Conservation (phyloP, 1,284 basidiomycete genomes). For the Rhodotorula sp. region DNA sequence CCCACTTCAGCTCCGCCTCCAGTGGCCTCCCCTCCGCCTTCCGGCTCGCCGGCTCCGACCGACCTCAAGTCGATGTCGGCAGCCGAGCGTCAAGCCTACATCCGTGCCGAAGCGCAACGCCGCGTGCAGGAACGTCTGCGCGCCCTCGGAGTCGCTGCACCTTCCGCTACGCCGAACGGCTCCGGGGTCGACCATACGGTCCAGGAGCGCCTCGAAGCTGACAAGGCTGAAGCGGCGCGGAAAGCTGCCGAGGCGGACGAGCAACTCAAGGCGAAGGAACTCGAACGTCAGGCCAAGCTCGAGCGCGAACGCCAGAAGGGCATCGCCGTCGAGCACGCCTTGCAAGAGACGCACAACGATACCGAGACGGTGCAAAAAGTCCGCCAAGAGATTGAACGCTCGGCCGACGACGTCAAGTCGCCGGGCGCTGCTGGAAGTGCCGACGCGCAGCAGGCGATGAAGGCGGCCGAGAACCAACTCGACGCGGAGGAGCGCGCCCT, state of each 20-base stretch:
- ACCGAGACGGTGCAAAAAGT: constrained; percentile 34
- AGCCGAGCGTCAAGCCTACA: constrained; percentile 77
- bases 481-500: constrained; percentile 71
- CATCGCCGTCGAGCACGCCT: constrained; percentile 40
- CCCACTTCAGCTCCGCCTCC: constrained; percentile 52
- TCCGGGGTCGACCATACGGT: constrained; percentile 39
- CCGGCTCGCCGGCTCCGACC: constrained; percentile 57
- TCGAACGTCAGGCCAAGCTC: constrained; percentile 52
- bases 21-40: constrained; percentile 51
- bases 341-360: constrained; percentile 51
- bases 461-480: constrained; percentile 38
- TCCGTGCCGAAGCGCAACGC: constrained; percentile 76
- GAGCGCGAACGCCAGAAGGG: constrained; percentile 61
- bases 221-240: constrained; percentile 48
- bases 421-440: constrained; percentile 8
- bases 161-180: constrained; percentile 52
- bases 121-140: constrained; percentile 83
- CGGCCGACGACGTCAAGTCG: constrained; percentile 3
- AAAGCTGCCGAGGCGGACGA: constrained; percentile 59
- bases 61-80: constrained; percentile 73
- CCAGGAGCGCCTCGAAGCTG: constrained; percentile 45
- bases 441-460: constrained; percentile 19
- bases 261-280: constrained; percentile 68
- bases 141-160: constrained; percentile 71
- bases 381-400: constrained; percentile 34